Base-by-base conservation (phyloP, 345 rosid genomes). In the Acer yangbiense region DNA sequence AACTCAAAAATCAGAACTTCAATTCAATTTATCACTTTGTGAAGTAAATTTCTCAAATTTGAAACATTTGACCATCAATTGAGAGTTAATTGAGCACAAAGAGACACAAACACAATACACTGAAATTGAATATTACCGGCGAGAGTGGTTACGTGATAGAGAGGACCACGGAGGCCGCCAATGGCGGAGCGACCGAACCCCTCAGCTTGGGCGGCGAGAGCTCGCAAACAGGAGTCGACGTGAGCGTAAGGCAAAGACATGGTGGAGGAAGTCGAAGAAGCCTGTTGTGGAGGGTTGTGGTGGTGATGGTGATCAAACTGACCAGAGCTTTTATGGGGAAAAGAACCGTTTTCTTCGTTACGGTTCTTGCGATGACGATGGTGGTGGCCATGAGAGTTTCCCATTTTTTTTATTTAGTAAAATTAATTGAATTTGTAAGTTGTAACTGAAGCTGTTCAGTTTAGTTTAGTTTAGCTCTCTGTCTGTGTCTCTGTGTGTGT, bases 131-230 rank as follows among this genome's bases (percentile, higher is more conserved):
- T 4, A 35, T 35, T 35, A 94, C 98, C 99, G 17, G 88, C 86
- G 78, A 96, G 78, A 74, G 91, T 85, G 80, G 87, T 88, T 87
- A 96, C 98, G 65, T 27, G 84, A 74, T 87, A 90, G 68, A 94
- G 77, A 17, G 87, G 85, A 20, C 98, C 97, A 58, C 81, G 87
- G 61, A 94, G 90, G 55, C 99, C 99, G 52, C 99, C 99, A 48
- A 88, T 79, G 76, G 99, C 94, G 65, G 69, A 76, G 73, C 89
- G 92, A 44, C 99, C 98, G 62, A 94, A 94, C 29, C 99, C 99
- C 77, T 96, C 94, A 10, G 97, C 97, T 46, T 90, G 91, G 65
- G 89, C 90, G 41, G 99, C 94, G 52, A 96, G 98, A 35, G 89
- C 89, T 64, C 97, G 92, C 44, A 94, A 82, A 89, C 78, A 72